Evolutionary conservation across 2,329 filamentous ascomycete species (phyloP), one percentile per base, ranked within the genome.

Genomic region (Sclerotinia spermophila): DNA sequence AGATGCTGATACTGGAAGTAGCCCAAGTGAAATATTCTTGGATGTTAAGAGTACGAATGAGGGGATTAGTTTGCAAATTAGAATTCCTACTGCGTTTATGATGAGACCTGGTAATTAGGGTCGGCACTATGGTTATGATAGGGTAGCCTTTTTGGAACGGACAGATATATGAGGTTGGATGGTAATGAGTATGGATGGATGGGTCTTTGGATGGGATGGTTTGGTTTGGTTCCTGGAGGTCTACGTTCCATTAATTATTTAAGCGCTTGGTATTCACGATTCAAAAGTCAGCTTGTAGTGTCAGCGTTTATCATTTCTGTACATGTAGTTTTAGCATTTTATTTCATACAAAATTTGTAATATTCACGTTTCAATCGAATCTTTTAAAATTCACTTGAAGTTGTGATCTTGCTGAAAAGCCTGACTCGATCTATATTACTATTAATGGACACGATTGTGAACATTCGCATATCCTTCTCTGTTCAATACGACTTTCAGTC

Each of bases 151-250:
- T 71, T 83, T 91, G 60, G 15, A 30, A 85, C 92, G 71, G 88
- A 87, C 64, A 89, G 92, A 77, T 82, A 92, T 44, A 87, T 93
- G 7, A 44, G n/a, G 38, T 19, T 3, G 2, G n/a, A 10, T 61
- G 38, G n/a, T 61, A 44, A 61, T 30, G 58, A 44, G n/a, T 44
- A 30, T 61, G 58, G 17, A 27, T 44, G 38, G 6, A 27, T 21
- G n/a, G 15, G 38, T 40, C n/a, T 3, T 40, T 42, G 58, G n/a
- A 60, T 42, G 27, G 27, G 27, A 27, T 42, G 38, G 38, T 6
- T 21, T 42, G 53, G 30, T 6, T 53, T 58, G 33, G 11, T 40
- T 3, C n/a, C 33, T 62, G 24, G 27, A 45, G 6, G 27, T 35
- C 45, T 45, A 21, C 6, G 15, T 61, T 62, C 24, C 42, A 53